phyloP scores from a whole-genome alignment of 108 stramenopile genomes.

The Fragilaria radians region DNA sequence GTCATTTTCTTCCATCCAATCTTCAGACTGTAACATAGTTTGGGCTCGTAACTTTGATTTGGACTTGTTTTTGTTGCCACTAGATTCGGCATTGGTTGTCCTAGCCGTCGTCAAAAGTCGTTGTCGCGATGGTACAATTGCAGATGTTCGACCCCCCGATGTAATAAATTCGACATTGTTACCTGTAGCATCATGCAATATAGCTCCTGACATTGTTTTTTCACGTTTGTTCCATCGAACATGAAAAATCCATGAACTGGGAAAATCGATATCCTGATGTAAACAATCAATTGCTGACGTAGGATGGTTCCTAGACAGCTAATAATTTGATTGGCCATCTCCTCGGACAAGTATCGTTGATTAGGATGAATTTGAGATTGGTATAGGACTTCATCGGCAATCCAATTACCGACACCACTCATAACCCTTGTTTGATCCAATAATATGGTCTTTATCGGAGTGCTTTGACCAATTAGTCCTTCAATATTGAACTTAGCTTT shows the following conservation, averaged over 20 bases:
- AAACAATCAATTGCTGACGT: constrained; percentile 43
- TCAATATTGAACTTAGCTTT: no score
- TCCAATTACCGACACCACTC: constrained; percentile 73
- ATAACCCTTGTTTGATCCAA: constrained; percentile 65
- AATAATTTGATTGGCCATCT: constrained; percentile 25
- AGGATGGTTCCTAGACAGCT: constrained; percentile 31
- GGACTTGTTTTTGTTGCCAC: no score
- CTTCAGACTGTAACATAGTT: no score
- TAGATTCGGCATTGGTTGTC: no score
- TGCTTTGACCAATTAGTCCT: constrained; percentile 30
- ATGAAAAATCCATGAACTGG: constrained; percentile 65
- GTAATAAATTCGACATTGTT: constrained; percentile 40
- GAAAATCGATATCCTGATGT: constrained; percentile 32
- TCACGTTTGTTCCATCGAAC: constrained; percentile 54
- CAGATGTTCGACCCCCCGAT: constrained; percentile 56
- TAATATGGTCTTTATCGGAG: constrained; percentile 53
- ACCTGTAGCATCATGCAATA: constrained; percentile 46
- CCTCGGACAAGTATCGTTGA: constrained; percentile 35
- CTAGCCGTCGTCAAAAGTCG: no score
- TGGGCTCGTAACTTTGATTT: no score
- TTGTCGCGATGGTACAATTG: constrained; percentile 55
- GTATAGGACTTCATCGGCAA: constrained; percentile 72
- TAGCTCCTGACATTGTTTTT: constrained; percentile 1
- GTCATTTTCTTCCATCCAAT: no score
- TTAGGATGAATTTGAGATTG: constrained; percentile 62